phyloP scores from a whole-genome alignment of 306 rosid species.

The Citrullus amarus region DNA sequence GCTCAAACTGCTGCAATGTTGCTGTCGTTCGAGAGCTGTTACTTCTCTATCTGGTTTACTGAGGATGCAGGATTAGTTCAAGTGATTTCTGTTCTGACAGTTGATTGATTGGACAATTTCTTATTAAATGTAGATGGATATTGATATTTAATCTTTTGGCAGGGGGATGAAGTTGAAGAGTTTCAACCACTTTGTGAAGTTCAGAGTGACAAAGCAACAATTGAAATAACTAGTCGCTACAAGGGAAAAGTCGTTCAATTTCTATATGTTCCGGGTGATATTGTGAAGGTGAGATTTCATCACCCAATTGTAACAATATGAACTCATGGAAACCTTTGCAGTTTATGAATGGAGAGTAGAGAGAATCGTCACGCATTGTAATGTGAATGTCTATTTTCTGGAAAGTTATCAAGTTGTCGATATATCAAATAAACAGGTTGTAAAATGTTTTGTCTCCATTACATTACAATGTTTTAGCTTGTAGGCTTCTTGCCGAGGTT shows the following conservation, averaged over 20 bases:
- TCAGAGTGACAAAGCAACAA: slow-evolving; percentile 98
- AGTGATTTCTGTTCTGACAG: not conserved
- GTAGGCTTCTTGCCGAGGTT: not conserved
- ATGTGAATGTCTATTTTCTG: not conserved
- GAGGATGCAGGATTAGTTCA: not conserved
- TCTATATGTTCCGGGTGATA: slow-evolving; percentile 64
- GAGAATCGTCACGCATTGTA: not conserved
- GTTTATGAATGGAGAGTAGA: not conserved
- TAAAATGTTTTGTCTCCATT: not conserved
- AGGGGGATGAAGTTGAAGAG: slow-evolving; percentile 83
- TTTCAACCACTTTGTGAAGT: slow-evolving; percentile 94
- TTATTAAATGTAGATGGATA: not conserved
- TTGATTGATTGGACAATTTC: not conserved
- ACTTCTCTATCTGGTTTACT: not conserved
- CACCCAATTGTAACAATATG: not conserved
- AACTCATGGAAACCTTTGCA: not conserved
- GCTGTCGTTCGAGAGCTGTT: not conserved
- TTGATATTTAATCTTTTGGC: slow-evolving; percentile 9
- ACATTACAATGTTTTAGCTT: not conserved
- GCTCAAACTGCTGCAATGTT: not conserved
- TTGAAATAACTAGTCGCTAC: slow-evolving; percentile 93
- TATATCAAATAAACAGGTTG: not conserved
- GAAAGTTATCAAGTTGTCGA: not conserved
- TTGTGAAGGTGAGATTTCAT: slow-evolving; percentile 57
- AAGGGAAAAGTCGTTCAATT: slow-evolving; percentile 59